Evolutionary conservation across 108 stramenopile species (phyloP), one percentile per base, ranked within the genome.

Genomic region (Schizochytrium sp.): DNA sequence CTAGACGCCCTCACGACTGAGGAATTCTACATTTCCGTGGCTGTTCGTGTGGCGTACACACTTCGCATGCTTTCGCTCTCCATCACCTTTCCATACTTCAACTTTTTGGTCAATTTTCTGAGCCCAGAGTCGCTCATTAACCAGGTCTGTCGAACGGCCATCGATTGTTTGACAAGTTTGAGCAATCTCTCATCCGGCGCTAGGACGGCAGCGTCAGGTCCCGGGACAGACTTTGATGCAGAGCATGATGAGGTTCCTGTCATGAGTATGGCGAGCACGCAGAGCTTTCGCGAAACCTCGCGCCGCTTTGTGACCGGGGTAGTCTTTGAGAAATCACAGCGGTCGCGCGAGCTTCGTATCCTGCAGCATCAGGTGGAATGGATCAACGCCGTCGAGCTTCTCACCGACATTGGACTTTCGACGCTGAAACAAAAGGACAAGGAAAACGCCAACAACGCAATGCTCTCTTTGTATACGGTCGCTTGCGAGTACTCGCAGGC

Each of bases 21-120:
- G 3, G 51, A 83, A 12, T 83, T 4, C 76, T 1, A 53, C n/a
- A 10, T 53, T 4, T 12, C 6, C 25, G 51, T 34, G 28, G 16
- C 76, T 12, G 4, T 83, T 25, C 34, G 23, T 72, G 19, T 72
- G 0, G 76, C 76, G 10, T 47, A 53, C 51, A 16, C 76, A 23
- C 76, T 83, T 8, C 76, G 76, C 48, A 53, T 83, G 48, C 76
- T 83, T 8, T 47, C 76, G 2, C 76, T 83, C n/a, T 83, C 76
- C 76, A 83, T 83, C 76, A 83, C 76, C 10, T 83, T 83, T 34
- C 76, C 76, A 83, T 83, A 83, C 51, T 83, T 83, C 76, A 83
- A 83, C 51, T 83, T 83, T 23, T 53, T 83, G 45, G 76, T 83
- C 19, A 83, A 83, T 34, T 83, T 83, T 34, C 76, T 83, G 19